phyloP scores from a whole-genome alignment of 805 yeast species.

The Wickerhamomyces bovis region DNA sequence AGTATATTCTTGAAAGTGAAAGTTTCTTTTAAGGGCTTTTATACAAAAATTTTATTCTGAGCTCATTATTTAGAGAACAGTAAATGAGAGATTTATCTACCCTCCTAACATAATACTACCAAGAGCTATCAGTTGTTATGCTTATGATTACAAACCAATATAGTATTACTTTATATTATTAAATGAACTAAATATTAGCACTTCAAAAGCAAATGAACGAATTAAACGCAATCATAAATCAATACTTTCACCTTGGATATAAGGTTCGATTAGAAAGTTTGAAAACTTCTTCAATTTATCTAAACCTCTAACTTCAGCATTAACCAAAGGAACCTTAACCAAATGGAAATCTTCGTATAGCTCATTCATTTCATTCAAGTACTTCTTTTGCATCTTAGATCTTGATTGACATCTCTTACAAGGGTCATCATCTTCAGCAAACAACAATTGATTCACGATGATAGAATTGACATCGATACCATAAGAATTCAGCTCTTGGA shows the following conservation, averaged over 20 bases:
- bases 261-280: conserved; percentile 70
- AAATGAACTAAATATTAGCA: no score
- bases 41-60: no score
- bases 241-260: conserved; percentile 46
- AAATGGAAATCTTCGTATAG: conserved; percentile 95
- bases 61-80: no score
- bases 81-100: no score
- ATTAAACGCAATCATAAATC: conserved; percentile 11
- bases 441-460: conserved; percentile 88
- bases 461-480: conserved; percentile 96
- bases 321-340: conserved; percentile 91
- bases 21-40: no score
- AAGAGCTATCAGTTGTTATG: no score
- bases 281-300: conserved; percentile 81
- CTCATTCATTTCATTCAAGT: conserved; percentile 91
- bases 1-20: no score
- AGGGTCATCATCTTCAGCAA: conserved; percentile 67
- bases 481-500: conserved; percentile 91
- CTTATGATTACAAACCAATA: no score
- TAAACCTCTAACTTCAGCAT: conserved; percentile 91
- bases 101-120: no score
- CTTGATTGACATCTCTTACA: conserved; percentile 91
- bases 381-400: conserved; percentile 93
- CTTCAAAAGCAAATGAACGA: no score
- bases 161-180: no score